These are phyloP conservation scores for Tolypocladium endophyticum DNA, from an alignment of 2,329 filamentous ascomycete species.

Conservation along the genomic window DNA sequence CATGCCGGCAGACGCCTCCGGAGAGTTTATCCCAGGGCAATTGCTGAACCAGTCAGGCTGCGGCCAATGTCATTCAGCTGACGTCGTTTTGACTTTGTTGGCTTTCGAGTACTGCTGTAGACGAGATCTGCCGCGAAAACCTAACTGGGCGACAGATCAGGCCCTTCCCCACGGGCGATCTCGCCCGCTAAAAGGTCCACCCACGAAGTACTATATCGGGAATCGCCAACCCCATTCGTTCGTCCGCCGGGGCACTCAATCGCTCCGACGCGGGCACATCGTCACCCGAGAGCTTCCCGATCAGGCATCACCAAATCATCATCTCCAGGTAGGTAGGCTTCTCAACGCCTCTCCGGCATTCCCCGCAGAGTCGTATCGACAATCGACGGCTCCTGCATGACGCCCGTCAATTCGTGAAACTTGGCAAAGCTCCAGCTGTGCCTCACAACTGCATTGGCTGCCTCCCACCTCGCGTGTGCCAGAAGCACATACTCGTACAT, in stretches of 20 bases:
- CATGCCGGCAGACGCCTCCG: not conserved
- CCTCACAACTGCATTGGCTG: too few species aligned
- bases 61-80: too few species aligned
- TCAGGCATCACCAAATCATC: not conserved
- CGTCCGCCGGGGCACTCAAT: not conserved
- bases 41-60: not conserved
- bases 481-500: too few species aligned
- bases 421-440: too few species aligned
- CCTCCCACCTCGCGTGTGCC: too few species aligned
- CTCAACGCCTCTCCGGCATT: too few species aligned
- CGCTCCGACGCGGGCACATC: not conserved
- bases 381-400: not conserved
- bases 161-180: not conserved
- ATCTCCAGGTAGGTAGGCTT: too few species aligned
- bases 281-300: not conserved
- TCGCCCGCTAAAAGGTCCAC: not conserved
- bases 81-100: too few species aligned
- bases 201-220: not conserved
- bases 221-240: not conserved
- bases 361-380: too few species aligned
- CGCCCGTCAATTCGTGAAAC: not conserved
- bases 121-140: too few species aligned
- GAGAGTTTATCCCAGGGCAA: not conserved
- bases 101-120: too few species aligned
- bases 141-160: not conserved